Evolutionary conservation across 805 yeast genomes (phyloP), one percentile per base, ranked within the genome.

Genomic region (Myxozyma melibiosi): DNA sequence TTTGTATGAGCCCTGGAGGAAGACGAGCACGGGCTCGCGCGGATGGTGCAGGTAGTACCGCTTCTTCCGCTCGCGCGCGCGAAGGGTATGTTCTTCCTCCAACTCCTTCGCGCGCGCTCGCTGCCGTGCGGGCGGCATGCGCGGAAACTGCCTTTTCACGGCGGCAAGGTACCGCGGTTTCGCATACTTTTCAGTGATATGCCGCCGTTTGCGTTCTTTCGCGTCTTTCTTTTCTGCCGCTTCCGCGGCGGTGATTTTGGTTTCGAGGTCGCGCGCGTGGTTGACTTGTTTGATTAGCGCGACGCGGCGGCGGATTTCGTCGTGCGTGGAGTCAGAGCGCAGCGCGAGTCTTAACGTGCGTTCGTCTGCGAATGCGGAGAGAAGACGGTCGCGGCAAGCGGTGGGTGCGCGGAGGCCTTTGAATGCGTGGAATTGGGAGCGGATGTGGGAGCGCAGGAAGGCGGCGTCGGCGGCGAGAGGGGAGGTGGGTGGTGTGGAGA

Each of bases 41-140:
- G 38, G 52, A 7, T 44, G 31, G 13, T 38, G 47, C 3, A 28
- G 27, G 27, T 41, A 38, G 30, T 40, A 53, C 25, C 51, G 22
- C 16, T 34, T 25, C 27, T 13, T 39, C n/a, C n/a, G n/a, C n/a
- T n/a, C n/a, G 20, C 57, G 46, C 14, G 28, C 57, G 5, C 18
- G 34, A 9, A n/a, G 13, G n/a, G 22, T 27, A 14, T 30, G 18
- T 4, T 34, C 25, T 20, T 4, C 25, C 25, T 20, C 35, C 37
- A 5, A n/a, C 46, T n/a, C 28, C 37, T 20, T 52, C 30, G 11
- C 44, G 33, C 20, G 42, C 24, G 34, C 22, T 20, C 14, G 56
- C 56, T 13, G 22, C 11, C 11, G 33, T 37, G 27, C 20, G 18
- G 4, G 46, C 13, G 8, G 24, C 3, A 13, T n/a, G n/a, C n/a